Evolutionary conservation across 2,329 filamentous ascomycete species (phyloP).

Genomic region (Penicillium sumatraense): DNA sequence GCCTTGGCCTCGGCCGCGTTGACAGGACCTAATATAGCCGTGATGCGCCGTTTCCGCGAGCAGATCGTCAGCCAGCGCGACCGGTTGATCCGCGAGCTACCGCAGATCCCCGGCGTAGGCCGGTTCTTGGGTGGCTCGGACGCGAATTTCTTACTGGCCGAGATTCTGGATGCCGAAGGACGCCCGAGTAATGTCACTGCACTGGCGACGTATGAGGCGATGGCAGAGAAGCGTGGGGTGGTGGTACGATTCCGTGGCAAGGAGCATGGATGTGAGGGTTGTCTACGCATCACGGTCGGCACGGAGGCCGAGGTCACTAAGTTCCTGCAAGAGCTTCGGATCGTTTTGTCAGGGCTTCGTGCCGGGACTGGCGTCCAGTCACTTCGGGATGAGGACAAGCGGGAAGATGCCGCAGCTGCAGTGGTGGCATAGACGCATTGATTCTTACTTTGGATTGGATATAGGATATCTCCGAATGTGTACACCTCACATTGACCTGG

Average conservation of each 20-base stretch:
- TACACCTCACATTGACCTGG: no score
- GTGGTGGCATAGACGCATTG: conserved; percentile 19
- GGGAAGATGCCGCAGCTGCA: conserved; percentile 50
- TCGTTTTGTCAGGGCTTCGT: conserved; percentile 56
- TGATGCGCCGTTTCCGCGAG: conserved; percentile 74
- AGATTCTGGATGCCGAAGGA: conserved; percentile 73
- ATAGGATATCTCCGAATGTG: not conserved
- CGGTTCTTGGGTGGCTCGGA: conserved; percentile 77
- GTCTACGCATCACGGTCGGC: conserved; percentile 88
- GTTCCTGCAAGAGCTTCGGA: conserved; percentile 71
- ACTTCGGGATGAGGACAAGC: conserved; percentile 46
- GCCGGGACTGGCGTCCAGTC: conserved; percentile 39
- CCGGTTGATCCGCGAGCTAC: conserved; percentile 74
- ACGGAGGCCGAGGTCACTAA: conserved; percentile 83
- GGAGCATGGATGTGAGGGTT: conserved; percentile 86
- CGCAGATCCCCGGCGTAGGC: conserved; percentile 76
- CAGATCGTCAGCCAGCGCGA: conserved; percentile 76
- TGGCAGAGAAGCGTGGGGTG: conserved; percentile 86
- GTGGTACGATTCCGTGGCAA: conserved; percentile 93
- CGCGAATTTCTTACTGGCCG: conserved; percentile 88
- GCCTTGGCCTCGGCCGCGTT: conserved; percentile 78
- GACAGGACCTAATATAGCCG: conserved; percentile 65
- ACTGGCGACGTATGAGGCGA: conserved; percentile 76
- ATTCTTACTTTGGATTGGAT: not conserved
- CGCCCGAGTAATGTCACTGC: conserved; percentile 82